Conservation (phyloP, 2,329 filamentous ascomycete genomes). For the Penicillium sp. region DNA sequence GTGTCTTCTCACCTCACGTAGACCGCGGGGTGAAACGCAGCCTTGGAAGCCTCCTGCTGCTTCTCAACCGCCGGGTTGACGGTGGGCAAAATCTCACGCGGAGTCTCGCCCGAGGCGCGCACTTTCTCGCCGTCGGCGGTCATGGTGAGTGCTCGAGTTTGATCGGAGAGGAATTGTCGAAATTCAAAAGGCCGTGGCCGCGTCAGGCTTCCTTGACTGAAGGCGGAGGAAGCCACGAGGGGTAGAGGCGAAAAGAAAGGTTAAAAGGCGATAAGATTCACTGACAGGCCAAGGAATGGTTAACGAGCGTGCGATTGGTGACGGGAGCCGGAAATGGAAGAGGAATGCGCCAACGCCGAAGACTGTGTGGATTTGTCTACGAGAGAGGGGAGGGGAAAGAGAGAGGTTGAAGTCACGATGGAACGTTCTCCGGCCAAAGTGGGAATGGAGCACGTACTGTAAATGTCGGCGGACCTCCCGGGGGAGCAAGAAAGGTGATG, state of each 20-base stretch:
- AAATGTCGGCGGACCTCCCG: neutral
- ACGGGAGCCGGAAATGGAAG: slow-evolving; percentile 7
- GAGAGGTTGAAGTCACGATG: slow-evolving; percentile 18
- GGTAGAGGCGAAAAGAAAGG: slow-evolving; percentile 14
- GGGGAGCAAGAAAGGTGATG: too few relatives aligned
- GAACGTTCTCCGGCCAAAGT: slow-evolving; percentile 12
- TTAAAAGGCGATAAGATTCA: slow-evolving; percentile 17
- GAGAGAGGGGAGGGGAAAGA: neutral
- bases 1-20: slow-evolving; percentile 60
- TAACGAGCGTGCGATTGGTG: slow-evolving; percentile 25
- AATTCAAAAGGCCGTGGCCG: slow-evolving; percentile 46
- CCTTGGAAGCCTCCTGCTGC: slow-evolving; percentile 55
- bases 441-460: slow-evolving; percentile 19
- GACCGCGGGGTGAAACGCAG: slow-evolving; percentile 69
- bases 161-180: slow-evolving; percentile 41
- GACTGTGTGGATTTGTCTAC: too few relatives aligned
- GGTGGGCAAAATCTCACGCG: slow-evolving; percentile 61
- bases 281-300: slow-evolving; percentile 8
- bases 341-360: slow-evolving; percentile 7
- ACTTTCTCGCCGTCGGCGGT: slow-evolving; percentile 69
- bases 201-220: slow-evolving; percentile 37
- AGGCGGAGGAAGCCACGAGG: slow-evolving; percentile 41
- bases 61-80: slow-evolving; percentile 73
- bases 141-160: slow-evolving; percentile 45
- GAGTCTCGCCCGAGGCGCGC: slow-evolving; percentile 68